These are phyloP conservation scores for Tanacetum coccineum DNA, from an alignment of 129 eudicot species.

Conservation along the genomic window DNA sequence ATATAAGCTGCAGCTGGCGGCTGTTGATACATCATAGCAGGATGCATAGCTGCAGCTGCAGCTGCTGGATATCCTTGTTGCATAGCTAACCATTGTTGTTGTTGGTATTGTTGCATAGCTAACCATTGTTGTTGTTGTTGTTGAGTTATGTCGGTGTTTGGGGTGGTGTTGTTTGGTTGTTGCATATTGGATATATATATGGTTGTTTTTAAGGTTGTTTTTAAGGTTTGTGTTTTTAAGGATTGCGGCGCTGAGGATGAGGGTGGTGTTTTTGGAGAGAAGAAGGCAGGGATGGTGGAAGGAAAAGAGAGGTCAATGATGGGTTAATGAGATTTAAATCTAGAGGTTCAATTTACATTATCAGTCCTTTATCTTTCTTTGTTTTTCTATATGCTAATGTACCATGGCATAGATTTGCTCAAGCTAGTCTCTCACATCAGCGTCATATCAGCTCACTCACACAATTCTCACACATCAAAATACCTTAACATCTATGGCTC, in stretches of 20 bases:
- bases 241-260: slow-evolving; percentile 34
- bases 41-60: slow-evolving; percentile 40
- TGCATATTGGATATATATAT: slow-evolving; percentile 26
- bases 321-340: slow-evolving; percentile 23
- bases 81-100: slow-evolving; percentile 40
- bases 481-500: too few species aligned
- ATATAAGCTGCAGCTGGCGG: slow-evolving; percentile 31
- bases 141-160: slow-evolving; percentile 24
- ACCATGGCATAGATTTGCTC: too few species aligned
- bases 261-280: background rate
- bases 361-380: too few species aligned
- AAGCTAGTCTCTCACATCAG: too few species aligned
- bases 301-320: slow-evolving; percentile 29
- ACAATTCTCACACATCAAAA: too few species aligned
- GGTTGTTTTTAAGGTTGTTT: background rate
- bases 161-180: slow-evolving; percentile 8
- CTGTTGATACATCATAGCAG: slow-evolving; percentile 47
- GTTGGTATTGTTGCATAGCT: slow-evolving; percentile 40
- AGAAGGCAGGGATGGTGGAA: slow-evolving; percentile 19
- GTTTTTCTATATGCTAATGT: too few species aligned
- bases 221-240: background rate
- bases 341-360: background rate
- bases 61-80: slow-evolving; percentile 29
- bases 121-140: slow-evolving; percentile 37
- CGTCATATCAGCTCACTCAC: too few species aligned